Evolutionary conservation across 2,329 filamentous ascomycete genomes (phyloP).

Genomic region (Claviceps maximensis): DNA sequence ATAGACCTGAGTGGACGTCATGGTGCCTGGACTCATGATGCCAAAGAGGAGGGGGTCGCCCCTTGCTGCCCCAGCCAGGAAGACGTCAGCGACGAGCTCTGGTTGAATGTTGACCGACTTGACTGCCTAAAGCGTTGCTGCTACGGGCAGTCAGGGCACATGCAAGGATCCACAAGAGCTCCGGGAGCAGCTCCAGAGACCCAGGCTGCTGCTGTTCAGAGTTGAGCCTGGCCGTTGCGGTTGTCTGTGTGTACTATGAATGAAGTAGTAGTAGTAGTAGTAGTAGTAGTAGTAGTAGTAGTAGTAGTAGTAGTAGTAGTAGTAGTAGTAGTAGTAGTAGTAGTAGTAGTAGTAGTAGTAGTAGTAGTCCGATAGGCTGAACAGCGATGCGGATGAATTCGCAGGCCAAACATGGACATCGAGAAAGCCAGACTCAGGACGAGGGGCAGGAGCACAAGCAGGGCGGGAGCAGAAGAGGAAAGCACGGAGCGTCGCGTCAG

Average conservation of each 20-base stretch:
- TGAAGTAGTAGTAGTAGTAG: too few species aligned
- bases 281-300: too few species aligned
- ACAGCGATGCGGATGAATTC: background rate
- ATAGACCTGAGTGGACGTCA: slow-evolving; percentile 63
- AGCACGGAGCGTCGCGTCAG: background rate
- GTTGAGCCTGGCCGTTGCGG: background rate
- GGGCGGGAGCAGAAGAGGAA: background rate
- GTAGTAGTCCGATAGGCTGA: background rate
- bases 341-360: background rate
- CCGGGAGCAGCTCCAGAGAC: background rate
- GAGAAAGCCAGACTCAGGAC: background rate
- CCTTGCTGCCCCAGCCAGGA: slow-evolving; percentile 8
- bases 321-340: too few species aligned
- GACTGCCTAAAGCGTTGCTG: background rate
- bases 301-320: too few species aligned
- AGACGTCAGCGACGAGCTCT: slow-evolving; percentile 2
- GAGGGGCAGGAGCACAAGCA: background rate
- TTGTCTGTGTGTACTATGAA: too few species aligned
- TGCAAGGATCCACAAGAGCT: slow-evolving; percentile 3
- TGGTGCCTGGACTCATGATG: slow-evolving; percentile 46
- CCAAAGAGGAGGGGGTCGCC: slow-evolving; percentile 15
- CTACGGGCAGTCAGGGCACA: background rate
- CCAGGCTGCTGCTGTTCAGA: background rate
- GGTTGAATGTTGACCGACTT: background rate
- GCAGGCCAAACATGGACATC: background rate